Conservation (phyloP, 2,329 filamentous ascomycete genomes). For the Aulographum hederae region DNA sequence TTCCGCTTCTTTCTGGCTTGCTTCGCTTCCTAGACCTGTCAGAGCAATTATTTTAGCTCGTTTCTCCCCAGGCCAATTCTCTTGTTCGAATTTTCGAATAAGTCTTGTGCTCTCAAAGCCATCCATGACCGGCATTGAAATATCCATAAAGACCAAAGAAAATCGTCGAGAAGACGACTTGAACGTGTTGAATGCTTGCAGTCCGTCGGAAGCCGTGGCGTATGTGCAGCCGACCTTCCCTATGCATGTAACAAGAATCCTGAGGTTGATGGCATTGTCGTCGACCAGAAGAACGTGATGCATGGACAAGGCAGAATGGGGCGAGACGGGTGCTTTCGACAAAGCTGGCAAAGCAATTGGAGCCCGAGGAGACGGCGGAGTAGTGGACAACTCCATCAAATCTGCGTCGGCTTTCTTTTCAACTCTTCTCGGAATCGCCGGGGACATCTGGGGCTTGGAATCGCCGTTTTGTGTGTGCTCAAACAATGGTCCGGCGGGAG, state of each 20-base stretch:
- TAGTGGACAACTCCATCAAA: too few relatives aligned
- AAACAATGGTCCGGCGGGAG: too few relatives aligned
- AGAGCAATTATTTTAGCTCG: slow-evolving; percentile 10
- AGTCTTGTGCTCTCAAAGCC: slow-evolving; percentile 24
- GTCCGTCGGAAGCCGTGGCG: slow-evolving; percentile 15
- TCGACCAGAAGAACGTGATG: slow-evolving; percentile 17
- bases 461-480: too few relatives aligned
- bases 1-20: slow-evolving; percentile 12
- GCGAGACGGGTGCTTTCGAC: background rate
- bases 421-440: too few relatives aligned
- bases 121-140: slow-evolving; percentile 38
- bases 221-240: slow-evolving; percentile 14
- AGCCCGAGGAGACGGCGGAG: too few relatives aligned
- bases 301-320: background rate
- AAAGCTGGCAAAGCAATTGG: too few relatives aligned
- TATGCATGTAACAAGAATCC: slow-evolving; percentile 17
- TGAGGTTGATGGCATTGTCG: slow-evolving; percentile 21
- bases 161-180: slow-evolving; percentile 1
- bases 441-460: too few relatives aligned
- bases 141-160: slow-evolving; percentile 24
- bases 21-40: slow-evolving; percentile 12
- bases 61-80: slow-evolving; percentile 3
- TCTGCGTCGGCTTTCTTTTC: too few relatives aligned
- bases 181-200: slow-evolving; percentile 15
- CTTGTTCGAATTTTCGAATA: slow-evolving; percentile 18